These are phyloP conservation scores for Nothomitra cinnamomea DNA, from an alignment of 2,329 filamentous ascomycete genomes.

Conservation along the genomic window DNA sequence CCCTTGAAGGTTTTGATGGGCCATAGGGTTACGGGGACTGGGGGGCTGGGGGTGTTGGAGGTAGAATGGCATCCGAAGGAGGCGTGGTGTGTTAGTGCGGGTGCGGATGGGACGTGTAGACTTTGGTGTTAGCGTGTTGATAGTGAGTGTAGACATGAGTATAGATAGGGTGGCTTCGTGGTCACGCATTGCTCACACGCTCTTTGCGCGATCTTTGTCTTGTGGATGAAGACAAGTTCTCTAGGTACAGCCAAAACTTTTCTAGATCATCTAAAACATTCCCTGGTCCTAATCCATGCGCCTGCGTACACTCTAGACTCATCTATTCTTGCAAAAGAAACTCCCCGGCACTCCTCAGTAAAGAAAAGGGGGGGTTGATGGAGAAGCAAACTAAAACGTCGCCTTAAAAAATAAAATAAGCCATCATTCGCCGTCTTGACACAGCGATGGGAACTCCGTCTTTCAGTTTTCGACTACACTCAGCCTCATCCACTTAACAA, in stretches of 20 bases:
- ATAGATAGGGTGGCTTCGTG: no score
- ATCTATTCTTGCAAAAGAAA: no score
- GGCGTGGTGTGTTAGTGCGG: conserved; percentile 87
- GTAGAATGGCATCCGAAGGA: conserved; percentile 91
- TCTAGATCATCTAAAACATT: no score
- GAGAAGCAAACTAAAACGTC: not conserved
- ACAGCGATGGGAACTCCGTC: not conserved
- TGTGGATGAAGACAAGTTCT: no score
- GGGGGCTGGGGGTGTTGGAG: conserved; percentile 77
- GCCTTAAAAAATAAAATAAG: not conserved
- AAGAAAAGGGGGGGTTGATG: no score
- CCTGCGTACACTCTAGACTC: no score
- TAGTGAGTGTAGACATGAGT: no score
- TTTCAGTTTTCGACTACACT: not conserved
- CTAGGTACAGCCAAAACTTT: no score
- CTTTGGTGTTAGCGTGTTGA: not conserved
- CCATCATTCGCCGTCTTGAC: not conserved
- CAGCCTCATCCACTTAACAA: conserved; percentile 30
- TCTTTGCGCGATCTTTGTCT: no score
- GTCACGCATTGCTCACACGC: no score
- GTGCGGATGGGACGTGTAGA: conserved; percentile 19
- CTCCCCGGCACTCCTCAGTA: no score
- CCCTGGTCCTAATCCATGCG: no score
- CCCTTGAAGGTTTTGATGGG: conserved; percentile 87
- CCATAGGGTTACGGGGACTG: conserved; percentile 60